Base-by-base conservation (phyloP, 306 rosid species). In the Pyrus betulifolia region DNA sequence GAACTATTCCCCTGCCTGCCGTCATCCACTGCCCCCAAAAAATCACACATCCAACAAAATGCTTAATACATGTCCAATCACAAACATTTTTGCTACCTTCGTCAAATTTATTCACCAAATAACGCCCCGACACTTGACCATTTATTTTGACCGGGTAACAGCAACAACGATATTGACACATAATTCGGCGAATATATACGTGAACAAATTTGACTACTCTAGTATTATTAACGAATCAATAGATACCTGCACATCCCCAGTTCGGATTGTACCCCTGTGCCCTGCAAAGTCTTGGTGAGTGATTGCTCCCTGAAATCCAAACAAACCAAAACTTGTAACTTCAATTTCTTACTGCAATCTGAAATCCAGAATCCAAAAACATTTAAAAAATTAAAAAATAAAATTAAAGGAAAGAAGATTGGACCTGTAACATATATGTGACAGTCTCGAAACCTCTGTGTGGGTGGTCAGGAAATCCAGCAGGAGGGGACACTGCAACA, bases 401-500 rank as follows among this genome's bases (percentile, higher is more conserved):
- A 25, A 25, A 25, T 25, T 25, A 25, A 25, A 22, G 11, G 0
- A 2, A 52, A 52, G 18, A 51, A 6, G 21, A 51, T 13, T 7
- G 28, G 89, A 94, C 98, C 98, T 95, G 99, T 74, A 95, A 81
- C 98, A 95, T 95, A 83, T 95, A 95, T 76, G 99, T 95, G 74
- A 95, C 98, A 0, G 98, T 95, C 84, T 95, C 99, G 84, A 95
- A 95, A 88, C 98, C 99, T 88, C 99, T 89, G 49, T 95, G 99
- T 74, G 99, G 97, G 83, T 95, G 99, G 84, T 95, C 99, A 45
- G 92, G 99, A 78, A 95, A 95, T 9, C 99, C 99, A 88, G 97
- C 96, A 51, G 99, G 99, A 85, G 97, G 82, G 64, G 79, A 49
- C 46, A 89, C 93, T 89, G 80, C 76, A 81, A 74, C 18, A 77